Evolutionary conservation across 2,329 filamentous ascomycete species (phyloP).

Genomic region (Trichophyton simii): DNA sequence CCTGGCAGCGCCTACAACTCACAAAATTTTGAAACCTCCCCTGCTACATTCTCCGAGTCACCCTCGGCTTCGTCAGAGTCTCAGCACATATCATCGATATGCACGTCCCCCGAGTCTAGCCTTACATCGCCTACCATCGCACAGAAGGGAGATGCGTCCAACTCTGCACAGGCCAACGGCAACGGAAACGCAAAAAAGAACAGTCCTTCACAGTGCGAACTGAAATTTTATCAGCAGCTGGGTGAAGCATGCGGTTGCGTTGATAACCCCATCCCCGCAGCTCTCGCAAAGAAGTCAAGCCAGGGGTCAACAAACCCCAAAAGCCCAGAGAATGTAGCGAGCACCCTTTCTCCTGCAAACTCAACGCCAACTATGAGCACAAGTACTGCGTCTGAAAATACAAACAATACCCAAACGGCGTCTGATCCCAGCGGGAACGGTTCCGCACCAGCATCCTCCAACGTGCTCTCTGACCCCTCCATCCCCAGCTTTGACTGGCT

Average conservation of each 20-base stretch:
- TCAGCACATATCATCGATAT: conserved; percentile 36
- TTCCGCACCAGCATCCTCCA: conserved; percentile 4
- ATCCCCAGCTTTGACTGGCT: conserved; percentile 49
- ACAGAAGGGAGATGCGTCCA: conserved; percentile 19
- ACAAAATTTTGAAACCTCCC: background rate
- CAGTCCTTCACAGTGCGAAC: conserved; percentile 23
- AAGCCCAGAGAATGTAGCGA: conserved; percentile 1
- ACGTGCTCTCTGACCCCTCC: background rate
- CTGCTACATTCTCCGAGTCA: conserved; percentile 27
- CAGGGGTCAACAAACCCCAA: background rate
- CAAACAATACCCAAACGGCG: background rate
- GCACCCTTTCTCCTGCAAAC: background rate
- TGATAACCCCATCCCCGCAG: conserved; percentile 32
- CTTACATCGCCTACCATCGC: conserved; percentile 28
- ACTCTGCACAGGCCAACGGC: background rate
- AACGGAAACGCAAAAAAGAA: background rate
- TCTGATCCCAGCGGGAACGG: conserved; percentile 6
- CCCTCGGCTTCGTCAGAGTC: conserved; percentile 39
- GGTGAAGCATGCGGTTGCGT: conserved; percentile 36
- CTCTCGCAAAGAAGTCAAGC: conserved; percentile 15
- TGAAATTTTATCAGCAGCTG: conserved; percentile 34
- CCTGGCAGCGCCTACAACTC: background rate
- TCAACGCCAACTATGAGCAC: background rate
- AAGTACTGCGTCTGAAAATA: background rate
- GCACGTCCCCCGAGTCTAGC: conserved; percentile 38